These are phyloP conservation scores for Lactarius hengduanensis DNA, from an alignment of 768 basidiomycete genomes.

Conservation along the genomic window DNA sequence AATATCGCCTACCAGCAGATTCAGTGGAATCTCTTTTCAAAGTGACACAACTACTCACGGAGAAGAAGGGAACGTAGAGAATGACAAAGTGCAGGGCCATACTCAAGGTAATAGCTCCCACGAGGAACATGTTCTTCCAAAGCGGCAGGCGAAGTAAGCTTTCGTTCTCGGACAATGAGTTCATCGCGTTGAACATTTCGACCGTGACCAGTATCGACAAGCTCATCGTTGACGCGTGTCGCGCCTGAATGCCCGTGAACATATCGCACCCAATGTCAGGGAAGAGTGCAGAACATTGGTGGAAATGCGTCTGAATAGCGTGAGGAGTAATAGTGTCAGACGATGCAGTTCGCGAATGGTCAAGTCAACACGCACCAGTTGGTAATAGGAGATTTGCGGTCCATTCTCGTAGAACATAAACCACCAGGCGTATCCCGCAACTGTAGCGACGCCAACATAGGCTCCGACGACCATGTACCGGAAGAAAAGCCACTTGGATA, in stretches of 20 bases:
- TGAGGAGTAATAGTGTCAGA: slow-evolving; percentile 1
- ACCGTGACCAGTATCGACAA: slow-evolving; percentile 94
- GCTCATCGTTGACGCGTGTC: slow-evolving; percentile 92
- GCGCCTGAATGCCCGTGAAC: slow-evolving; percentile 87
- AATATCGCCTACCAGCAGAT: slow-evolving; percentile 61
- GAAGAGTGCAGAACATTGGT: slow-evolving; percentile 80
- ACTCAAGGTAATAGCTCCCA: slow-evolving; percentile 83
- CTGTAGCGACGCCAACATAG: slow-evolving; percentile 94
- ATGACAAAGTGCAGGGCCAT: slow-evolving; percentile 95
- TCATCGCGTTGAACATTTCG: slow-evolving; percentile 98
- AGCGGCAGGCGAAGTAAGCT: slow-evolving; percentile 82
- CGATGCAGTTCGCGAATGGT: slow-evolving; percentile 6
- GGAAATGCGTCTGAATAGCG: slow-evolving; percentile 84
- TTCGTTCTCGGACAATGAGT: slow-evolving; percentile 97
- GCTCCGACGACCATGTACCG: slow-evolving; percentile 90
- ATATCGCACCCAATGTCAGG: slow-evolving; percentile 93
- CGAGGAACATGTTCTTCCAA: slow-evolving; percentile 94
- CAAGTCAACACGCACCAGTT: slow-evolving; percentile 63
- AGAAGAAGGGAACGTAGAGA: slow-evolving; percentile 96
- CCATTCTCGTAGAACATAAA: slow-evolving; percentile 89
- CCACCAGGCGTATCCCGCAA: slow-evolving; percentile 99
- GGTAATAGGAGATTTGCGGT: slow-evolving; percentile 90
- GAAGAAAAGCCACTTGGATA: slow-evolving; percentile 94
- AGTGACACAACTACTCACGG: slow-evolving; percentile 54
- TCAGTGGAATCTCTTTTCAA: background rate